Evolutionary conservation across 73 alveolate genomes (phyloP), one percentile per base, ranked within the genome.

Genomic region (Paramecium tetraurelia): DNA sequence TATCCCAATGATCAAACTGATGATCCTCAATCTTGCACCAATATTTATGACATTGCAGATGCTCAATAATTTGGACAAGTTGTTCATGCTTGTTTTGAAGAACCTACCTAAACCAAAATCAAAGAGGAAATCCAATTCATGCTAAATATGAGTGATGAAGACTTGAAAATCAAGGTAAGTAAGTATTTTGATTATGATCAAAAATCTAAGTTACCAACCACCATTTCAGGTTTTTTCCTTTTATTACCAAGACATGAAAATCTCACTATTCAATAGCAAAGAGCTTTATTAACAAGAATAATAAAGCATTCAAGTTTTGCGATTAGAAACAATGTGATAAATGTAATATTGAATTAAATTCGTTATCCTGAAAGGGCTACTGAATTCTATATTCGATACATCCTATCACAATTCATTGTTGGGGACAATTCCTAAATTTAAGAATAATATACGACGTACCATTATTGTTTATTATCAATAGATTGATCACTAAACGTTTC

Each of bases 321-420:
- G 0, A 7, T 44, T 20, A 80, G 90, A 80, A 8, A 44, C 48
- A 80, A 27, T 12, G 36, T 80, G 33, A 31, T 80, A 14, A 80
- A 80, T 80, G 90, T 44, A 31, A 46, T 80, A 20, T 63, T 80
- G 41, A 80, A 80, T 48, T 46, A 80, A 80, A 80, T 44, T 80
- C 46, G 90, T 31, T 80, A 31, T 43, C 90, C 90, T 24, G 90
- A 80, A 63, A 80, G 48, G 50, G 75, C 75, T 7, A 80, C 90
- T 31, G 90, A 43, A 41, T 80, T 80, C 33, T 80, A 80, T 35
- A 80, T 80, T 46, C 48, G 24, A 24, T 80, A 44, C 57, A 80
- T 80, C 33, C 12, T 80, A 41, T 24, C 70, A 3, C 14, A 31
- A 5, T 80, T 80, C 18, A 24, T 80, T 20, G n/a, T 21, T 9